Percentiles rank a stretch among this genome's conserved stretches.
Conservation (phyloP, 177 flowering plant genomes). For the Vitis hybrid region DNA sequence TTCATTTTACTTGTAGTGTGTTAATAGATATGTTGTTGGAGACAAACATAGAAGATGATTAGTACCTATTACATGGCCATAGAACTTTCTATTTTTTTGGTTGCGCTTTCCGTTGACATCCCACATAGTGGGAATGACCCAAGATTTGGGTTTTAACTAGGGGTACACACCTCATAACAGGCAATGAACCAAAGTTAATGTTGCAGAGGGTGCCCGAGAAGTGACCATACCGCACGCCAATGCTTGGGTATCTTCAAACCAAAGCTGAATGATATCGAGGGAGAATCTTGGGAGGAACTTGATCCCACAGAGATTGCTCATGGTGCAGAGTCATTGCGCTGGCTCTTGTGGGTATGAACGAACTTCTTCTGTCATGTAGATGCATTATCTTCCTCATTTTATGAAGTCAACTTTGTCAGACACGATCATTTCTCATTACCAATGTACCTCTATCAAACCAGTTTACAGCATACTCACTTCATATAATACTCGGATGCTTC, state of each 20-base stretch:
- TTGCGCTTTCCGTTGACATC: background rate
- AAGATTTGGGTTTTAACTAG: slow-evolving; percentile 33
- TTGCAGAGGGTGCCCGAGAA: slow-evolving; percentile 90
- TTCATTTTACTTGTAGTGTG: no score
- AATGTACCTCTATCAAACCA: no score
- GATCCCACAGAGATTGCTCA: slow-evolving; percentile 50
- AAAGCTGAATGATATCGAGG: slow-evolving; percentile 54
- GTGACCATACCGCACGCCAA: slow-evolving; percentile 71
- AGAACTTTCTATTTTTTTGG: no score
- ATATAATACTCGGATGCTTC: background rate
- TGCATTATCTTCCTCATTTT: no score
- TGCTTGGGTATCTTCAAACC: slow-evolving; percentile 72
- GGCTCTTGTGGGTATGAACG: slow-evolving; percentile 91
- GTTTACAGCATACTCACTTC: background rate
- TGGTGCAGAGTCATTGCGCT: slow-evolving; percentile 73
- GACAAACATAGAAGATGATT: no score
- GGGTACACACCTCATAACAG: slow-evolving; percentile 38
- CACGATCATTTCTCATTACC: no score
- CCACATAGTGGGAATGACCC: slow-evolving; percentile 3
- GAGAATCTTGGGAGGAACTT: slow-evolving; percentile 94
- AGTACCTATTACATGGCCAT: background rate
- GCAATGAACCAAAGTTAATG: slow-evolving; percentile 57
- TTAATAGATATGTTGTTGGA: no score
- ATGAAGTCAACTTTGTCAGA: no score
- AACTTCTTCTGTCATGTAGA: background rate